Evolutionary conservation across 2,329 filamentous ascomycete species (phyloP).

Genomic region (Fusarium penzigii): DNA sequence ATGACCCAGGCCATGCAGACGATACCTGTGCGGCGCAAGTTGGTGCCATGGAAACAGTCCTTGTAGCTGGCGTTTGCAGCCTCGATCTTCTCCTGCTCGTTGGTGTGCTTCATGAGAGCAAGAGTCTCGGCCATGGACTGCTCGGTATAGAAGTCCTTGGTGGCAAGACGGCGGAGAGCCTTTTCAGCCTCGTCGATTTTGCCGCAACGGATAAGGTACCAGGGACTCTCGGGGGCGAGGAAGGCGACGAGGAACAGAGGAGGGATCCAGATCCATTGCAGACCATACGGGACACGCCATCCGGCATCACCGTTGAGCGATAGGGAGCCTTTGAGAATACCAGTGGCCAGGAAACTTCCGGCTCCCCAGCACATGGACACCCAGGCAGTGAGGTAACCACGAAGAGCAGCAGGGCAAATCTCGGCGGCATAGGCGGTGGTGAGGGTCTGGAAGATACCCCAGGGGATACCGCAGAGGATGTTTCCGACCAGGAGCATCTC

Average conservation of each 20-base stretch:
- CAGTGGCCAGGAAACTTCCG: slow-evolving; percentile 46
- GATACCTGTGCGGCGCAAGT: slow-evolving; percentile 39
- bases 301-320: slow-evolving; percentile 41
- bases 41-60: slow-evolving; percentile 48
- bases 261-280: slow-evolving; percentile 51
- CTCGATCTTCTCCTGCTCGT: slow-evolving; percentile 42
- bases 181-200: slow-evolving; percentile 40
- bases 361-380: slow-evolving; percentile 52
- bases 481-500: slow-evolving; percentile 44
- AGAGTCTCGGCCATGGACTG: slow-evolving; percentile 40
- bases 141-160: slow-evolving; percentile 36
- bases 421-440: slow-evolving; percentile 51
- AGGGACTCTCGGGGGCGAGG: slow-evolving; percentile 50
- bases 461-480: slow-evolving; percentile 48
- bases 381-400: slow-evolving; percentile 49
- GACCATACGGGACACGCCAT: slow-evolving; percentile 48
- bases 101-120: slow-evolving; percentile 44
- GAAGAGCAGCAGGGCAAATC: slow-evolving; percentile 43
- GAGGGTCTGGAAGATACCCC: slow-evolving; percentile 48
- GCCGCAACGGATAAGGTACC: slow-evolving; percentile 48
- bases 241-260: slow-evolving; percentile 42
- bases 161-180: slow-evolving; percentile 42
- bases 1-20: slow-evolving; percentile 40
- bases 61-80: slow-evolving; percentile 48
- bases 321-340: slow-evolving; percentile 42